Evolutionary conservation across 2,329 filamentous ascomycete species (phyloP).

Genomic region (Cercospora sojina): DNA sequence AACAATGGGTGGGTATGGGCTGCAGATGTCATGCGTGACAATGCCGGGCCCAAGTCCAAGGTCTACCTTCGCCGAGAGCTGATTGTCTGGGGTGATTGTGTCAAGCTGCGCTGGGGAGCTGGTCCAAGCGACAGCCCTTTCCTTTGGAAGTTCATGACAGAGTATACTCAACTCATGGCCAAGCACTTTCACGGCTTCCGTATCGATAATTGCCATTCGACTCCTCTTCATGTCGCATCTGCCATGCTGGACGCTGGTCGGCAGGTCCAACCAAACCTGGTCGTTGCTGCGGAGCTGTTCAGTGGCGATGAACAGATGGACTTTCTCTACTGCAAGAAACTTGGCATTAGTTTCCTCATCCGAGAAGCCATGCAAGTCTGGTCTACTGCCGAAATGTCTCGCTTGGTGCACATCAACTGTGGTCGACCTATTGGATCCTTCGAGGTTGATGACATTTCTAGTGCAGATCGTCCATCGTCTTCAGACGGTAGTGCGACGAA

Average conservation of each 20-base stretch:
- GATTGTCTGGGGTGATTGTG: constrained; percentile 97
- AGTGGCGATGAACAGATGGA: constrained; percentile 95
- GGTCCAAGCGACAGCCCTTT: constrained; percentile 82
- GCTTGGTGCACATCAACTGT: constrained; percentile 88
- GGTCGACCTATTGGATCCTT: constrained; percentile 96
- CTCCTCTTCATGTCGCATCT: constrained; percentile 89
- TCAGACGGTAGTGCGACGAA: constrained; percentile 35
- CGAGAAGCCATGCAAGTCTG: constrained; percentile 98
- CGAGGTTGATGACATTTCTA: constrained; percentile 82
- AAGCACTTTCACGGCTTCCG: constrained; percentile 94
- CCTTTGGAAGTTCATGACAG: constrained; percentile 93
- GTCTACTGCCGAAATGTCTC: constrained; percentile 89
- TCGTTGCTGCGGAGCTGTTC: constrained; percentile 92
- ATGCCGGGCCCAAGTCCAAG: constrained; percentile 82
- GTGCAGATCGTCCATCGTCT: constrained; percentile 51
- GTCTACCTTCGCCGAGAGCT: constrained; percentile 96
- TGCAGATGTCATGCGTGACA: constrained; percentile 89
- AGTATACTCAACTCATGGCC: constrained; percentile 87
- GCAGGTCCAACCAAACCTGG: constrained; percentile 79
- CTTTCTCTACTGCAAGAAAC: constrained; percentile 88
- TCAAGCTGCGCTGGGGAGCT: constrained; percentile 88
- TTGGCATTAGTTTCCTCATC: constrained; percentile 88
- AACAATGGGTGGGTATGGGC: constrained; percentile 99
- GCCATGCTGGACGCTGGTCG: constrained; percentile 94
- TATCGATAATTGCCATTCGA: constrained; percentile 98